A percentile compares a stretch with the other conserved stretches of the same genome.
Evolutionary conservation across 768 basidiomycete genomes (phyloP).

Genomic region (Lactarius sanguifluus): DNA sequence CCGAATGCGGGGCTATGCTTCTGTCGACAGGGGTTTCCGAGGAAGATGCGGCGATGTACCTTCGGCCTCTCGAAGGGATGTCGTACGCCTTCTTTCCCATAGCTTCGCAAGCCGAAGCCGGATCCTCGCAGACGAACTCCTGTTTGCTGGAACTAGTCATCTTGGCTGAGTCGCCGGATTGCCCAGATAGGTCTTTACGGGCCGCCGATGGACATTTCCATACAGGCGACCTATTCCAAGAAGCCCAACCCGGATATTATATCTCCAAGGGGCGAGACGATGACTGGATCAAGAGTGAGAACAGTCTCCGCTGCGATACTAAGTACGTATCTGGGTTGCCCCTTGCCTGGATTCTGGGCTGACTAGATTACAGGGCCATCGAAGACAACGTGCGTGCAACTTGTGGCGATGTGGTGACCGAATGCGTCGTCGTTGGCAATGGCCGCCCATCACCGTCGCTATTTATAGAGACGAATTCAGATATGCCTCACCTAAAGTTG

Average conservation of each 20-base stretch:
- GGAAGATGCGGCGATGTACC: constrained; percentile 46
- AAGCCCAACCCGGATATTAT: constrained; percentile 56
- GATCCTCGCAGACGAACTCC: constrained; percentile 44
- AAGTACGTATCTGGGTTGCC: constrained; percentile 41
- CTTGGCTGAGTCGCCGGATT: constrained; percentile 63
- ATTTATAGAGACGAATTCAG: constrained; percentile 61
- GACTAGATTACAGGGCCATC: constrained; percentile 49
- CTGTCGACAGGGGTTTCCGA: constrained; percentile 56
- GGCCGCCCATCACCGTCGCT: constrained; percentile 75
- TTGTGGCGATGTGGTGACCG: constrained; percentile 63
- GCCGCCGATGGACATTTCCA: constrained; percentile 69
- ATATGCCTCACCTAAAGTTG: constrained; percentile 54
- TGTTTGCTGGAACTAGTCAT: constrained; percentile 71
- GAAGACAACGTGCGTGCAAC: constrained; percentile 72
- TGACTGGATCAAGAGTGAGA: constrained; percentile 85
- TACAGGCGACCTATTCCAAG: constrained; percentile 79
- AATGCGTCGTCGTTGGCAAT: constrained; percentile 75
- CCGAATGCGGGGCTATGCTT: constrained; percentile 75
- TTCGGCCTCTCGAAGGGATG: constrained; percentile 60
- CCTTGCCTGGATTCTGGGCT: not conserved
- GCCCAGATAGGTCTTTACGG: constrained; percentile 60
- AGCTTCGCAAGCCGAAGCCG: constrained; percentile 36
- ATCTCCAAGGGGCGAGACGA: constrained; percentile 72
- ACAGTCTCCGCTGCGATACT: constrained; percentile 75
- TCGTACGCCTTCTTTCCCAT: constrained; percentile 68